Base-by-base conservation (phyloP, 768 basidiomycete genomes). In the Tricholoma hemisulphureum region DNA sequence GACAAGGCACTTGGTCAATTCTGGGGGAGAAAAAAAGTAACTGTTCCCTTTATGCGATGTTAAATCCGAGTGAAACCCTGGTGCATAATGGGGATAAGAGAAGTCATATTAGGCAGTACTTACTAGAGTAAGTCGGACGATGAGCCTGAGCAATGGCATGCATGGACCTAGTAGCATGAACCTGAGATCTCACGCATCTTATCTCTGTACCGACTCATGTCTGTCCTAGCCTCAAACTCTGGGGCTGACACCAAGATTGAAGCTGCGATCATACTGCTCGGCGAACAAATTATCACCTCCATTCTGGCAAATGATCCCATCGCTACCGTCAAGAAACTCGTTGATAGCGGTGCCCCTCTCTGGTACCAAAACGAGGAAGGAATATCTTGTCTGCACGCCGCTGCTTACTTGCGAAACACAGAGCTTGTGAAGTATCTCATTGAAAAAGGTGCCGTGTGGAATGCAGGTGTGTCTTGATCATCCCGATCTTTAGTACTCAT, bases 281-380 rank as follows among this genome's bases (percentile, higher is more conserved):
- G 89, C 11, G 80, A 83, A 52, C 74, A 75, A 1, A 78, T 92
- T 58, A 82, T 91, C 59, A 59, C 77, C 32, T 75, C 80, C 20
- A 85, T 92, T 58, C 73, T 91, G 13, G 75, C 77, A 43, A 67
- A 75, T 20, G 69, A 73, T 53, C 68, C 81, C 23, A 73, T 83
- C 9, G 75, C 77, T 16, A 71, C 69, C 14, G 74, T 90, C 53
- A 75, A 77, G 60, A 68, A 67, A 13, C 68, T 86, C 31, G 77
- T 91, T 60, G 78, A 83, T 9, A 78, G 77, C 5, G 91, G 87
- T 16, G 89, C 93, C 6, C 92, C 92, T 1, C 71, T 91, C 50
- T 98, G 96, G 95, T 94, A 88, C 67, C 93, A 97, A 71, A 89
- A 89, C 68, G 83, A 84, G 49, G 84, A 89, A 63, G 95, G 94